These are phyloP conservation scores for Limonium bicolor DNA, from an alignment of 148 eudicot genomes.

Conservation along the genomic window DNA sequence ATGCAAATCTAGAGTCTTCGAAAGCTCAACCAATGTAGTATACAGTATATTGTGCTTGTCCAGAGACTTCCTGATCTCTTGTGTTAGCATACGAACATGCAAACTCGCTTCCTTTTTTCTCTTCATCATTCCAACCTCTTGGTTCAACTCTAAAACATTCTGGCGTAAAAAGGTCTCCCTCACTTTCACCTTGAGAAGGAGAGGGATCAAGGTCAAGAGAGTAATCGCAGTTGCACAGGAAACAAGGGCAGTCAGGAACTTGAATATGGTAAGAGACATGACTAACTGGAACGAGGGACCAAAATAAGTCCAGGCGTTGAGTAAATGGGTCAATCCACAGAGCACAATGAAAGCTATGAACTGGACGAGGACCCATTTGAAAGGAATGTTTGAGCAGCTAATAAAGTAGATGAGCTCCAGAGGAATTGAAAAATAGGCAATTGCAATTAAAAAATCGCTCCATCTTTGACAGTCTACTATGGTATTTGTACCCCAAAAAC, in stretches of 20 bases:
- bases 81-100: slow-evolving; percentile 94
- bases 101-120: slow-evolving; percentile 65
- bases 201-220: slow-evolving; percentile 73
- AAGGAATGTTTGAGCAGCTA: slow-evolving; percentile 77
- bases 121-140: slow-evolving; percentile 71
- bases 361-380: slow-evolving; percentile 84
- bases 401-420: slow-evolving; percentile 81
- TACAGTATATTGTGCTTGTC: slow-evolving; percentile 68
- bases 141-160: slow-evolving; percentile 68
- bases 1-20: slow-evolving; percentile 55
- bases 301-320: slow-evolving; percentile 80
- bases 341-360: slow-evolving; percentile 87
- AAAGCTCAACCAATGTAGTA: slow-evolving; percentile 79
- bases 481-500: slow-evolving; percentile 23
- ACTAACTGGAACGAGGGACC: slow-evolving; percentile 70
- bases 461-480: slow-evolving; percentile 37
- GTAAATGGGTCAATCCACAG: slow-evolving; percentile 97
- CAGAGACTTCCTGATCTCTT: slow-evolving; percentile 73
- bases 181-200: slow-evolving; percentile 73
- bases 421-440: slow-evolving; percentile 88
- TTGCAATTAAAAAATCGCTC: slow-evolving; percentile 44
- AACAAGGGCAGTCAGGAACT: slow-evolving; percentile 81
- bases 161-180: slow-evolving; percentile 69
- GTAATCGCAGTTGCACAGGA: slow-evolving; percentile 89
- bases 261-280: slow-evolving; percentile 82